Evolutionary conservation across 805 yeast genomes (phyloP).

Genomic region (Candida montana): DNA sequence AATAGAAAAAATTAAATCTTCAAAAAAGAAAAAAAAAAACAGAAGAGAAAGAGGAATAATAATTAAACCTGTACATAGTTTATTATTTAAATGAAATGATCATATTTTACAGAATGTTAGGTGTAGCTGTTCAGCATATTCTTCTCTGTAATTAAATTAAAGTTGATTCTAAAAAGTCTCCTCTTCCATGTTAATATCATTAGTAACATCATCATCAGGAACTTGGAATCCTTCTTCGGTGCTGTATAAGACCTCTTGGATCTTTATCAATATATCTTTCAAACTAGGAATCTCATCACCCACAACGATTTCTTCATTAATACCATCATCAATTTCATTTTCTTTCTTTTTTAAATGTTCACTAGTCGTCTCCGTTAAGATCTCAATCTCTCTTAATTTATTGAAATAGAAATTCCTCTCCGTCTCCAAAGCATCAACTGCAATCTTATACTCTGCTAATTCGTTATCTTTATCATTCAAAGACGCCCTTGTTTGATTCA

Average conservation of each 20-base stretch:
- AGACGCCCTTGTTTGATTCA: slow-evolving; percentile 39
- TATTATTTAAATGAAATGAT: neutral
- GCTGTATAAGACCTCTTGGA: slow-evolving; percentile 72
- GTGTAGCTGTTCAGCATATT: too few relatives aligned
- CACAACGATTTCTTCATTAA: slow-evolving; percentile 19
- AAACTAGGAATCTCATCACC: slow-evolving; percentile 27
- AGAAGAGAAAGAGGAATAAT: neutral
- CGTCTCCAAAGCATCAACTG: slow-evolving; percentile 62
- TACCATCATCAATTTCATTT: slow-evolving; percentile 11
- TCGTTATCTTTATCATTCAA: slow-evolving; percentile 43
- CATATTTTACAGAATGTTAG: too few relatives aligned
- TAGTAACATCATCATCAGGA: slow-evolving; percentile 35
- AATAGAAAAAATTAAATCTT: too few relatives aligned
- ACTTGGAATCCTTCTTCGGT: slow-evolving; percentile 81
- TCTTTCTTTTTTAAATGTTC: slow-evolving; percentile 39
- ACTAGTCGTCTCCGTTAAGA: slow-evolving; percentile 59
- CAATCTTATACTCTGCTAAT: slow-evolving; percentile 48
- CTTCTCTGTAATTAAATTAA: too few relatives aligned
- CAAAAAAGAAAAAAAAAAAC: neutral
- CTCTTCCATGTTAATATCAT: slow-evolving; percentile 29
- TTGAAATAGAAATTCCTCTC: slow-evolving; percentile 90
- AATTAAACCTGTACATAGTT: slow-evolving; percentile 2
- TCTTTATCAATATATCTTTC: slow-evolving; percentile 46
- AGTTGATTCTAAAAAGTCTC: slow-evolving; percentile 35
- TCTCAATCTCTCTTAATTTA: slow-evolving; percentile 84